Conservation (phyloP, 1,139 yeast species). For the Hansenula sp. region DNA sequence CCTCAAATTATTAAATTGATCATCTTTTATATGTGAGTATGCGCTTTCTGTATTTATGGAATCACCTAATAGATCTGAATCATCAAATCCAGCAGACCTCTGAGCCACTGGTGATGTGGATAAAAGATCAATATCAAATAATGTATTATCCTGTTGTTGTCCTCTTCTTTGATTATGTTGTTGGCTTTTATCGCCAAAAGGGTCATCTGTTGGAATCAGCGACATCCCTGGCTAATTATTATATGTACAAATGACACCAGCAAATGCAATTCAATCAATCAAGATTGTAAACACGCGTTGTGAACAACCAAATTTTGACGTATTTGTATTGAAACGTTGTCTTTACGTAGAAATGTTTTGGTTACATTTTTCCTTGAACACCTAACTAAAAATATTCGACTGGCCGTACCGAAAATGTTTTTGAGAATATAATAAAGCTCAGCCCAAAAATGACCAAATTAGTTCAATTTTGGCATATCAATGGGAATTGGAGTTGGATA, state of each 20-base stretch:
- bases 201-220: neutral
- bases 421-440: too few species aligned
- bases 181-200: neutral
- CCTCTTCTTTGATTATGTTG: neutral
- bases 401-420: neutral
- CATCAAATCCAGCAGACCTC: slow-evolving; percentile 2
- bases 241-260: too few species aligned
- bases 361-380: too few species aligned
- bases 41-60: slow-evolving; percentile 9
- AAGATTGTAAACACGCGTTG: too few species aligned
- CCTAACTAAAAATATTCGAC: neutral
- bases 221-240: neutral
- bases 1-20: slow-evolving; percentile 16
- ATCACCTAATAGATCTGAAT: slow-evolving; percentile 14
- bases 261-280: slow-evolving; percentile 2
- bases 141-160: slow-evolving; percentile 14
- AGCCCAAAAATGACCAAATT: neutral
- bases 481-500: too few species aligned
- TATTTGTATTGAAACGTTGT: neutral
- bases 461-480: too few species aligned
- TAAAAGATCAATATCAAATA: slow-evolving; percentile 27
- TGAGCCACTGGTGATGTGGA: slow-evolving; percentile 8
- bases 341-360: too few species aligned
- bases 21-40: slow-evolving; percentile 6
- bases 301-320: too few species aligned